A percentile compares a stretch with the other conserved stretches of the same genome.
These are phyloP conservation scores for Panicum hallii DNA, from an alignment of 202 grass and related monocot species.

Conservation along the genomic window DNA sequence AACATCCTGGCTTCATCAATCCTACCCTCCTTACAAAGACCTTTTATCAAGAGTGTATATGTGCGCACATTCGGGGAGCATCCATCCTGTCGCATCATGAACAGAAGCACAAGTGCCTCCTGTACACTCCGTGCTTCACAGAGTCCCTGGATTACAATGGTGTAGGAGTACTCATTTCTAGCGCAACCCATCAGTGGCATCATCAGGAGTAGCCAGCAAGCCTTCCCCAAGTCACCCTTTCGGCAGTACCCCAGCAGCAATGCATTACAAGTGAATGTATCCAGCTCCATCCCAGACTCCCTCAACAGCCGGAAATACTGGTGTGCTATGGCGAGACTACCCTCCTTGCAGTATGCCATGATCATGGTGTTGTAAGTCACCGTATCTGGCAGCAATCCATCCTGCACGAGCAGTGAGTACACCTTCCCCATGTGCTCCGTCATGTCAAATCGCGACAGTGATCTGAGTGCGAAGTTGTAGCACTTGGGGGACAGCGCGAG, in stretches of 20 bases:
- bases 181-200: slow-evolving; percentile 77
- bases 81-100: slow-evolving; percentile 65
- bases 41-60: slow-evolving; percentile 68
- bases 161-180: slow-evolving; percentile 89
- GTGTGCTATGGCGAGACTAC: slow-evolving; percentile 54
- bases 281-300: slow-evolving; percentile 54
- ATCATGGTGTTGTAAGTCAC: slow-evolving; percentile 87
- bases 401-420: slow-evolving; percentile 61
- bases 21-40: slow-evolving; percentile 77
- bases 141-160: slow-evolving; percentile 72
- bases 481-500: slow-evolving; percentile 60
- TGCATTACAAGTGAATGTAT: slow-evolving; percentile 72
- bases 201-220: slow-evolving; percentile 85
- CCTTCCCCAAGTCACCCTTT: slow-evolving; percentile 57
- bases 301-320: slow-evolving; percentile 64
- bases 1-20: slow-evolving; percentile 53
- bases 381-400: slow-evolving; percentile 60
- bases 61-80: slow-evolving; percentile 71
- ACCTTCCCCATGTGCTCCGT: slow-evolving; percentile 59
- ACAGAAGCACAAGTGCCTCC: slow-evolving; percentile 62
- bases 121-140: slow-evolving; percentile 52
- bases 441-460: slow-evolving; percentile 64
- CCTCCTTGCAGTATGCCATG: slow-evolving; percentile 78
- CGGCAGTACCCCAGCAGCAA: slow-evolving; percentile 69
- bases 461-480: slow-evolving; percentile 81